These are phyloP conservation scores for Aristolochia contorta DNA, from an alignment of 164 flowering plant genomes.

Conservation along the genomic window DNA sequence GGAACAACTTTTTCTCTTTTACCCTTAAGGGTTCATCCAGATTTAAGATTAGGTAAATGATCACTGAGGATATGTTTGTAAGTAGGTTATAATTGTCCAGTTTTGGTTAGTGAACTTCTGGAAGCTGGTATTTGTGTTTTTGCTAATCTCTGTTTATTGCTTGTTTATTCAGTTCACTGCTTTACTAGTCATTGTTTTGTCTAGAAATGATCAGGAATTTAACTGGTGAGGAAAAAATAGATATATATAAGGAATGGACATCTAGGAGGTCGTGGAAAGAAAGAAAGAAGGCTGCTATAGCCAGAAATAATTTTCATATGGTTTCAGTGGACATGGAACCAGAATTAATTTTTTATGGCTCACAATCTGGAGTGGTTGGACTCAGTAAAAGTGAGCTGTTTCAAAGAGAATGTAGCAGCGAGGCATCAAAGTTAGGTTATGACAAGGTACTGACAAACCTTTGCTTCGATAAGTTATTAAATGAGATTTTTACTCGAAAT, in stretches of 20 bases:
- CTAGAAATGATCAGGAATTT: constrained; percentile 24
- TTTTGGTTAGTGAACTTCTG: background rate
- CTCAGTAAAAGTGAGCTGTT: too few species aligned
- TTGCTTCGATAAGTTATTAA: too few species aligned
- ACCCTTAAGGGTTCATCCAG: constrained; percentile 30
- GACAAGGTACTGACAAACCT: too few species aligned
- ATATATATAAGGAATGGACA: constrained; percentile 62
- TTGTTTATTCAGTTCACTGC: constrained; percentile 3
- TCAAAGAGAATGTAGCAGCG: too few species aligned
- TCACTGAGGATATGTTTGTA: background rate
- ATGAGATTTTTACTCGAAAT: too few species aligned
- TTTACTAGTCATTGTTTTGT: constrained; percentile 15
- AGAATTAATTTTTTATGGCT: background rate
- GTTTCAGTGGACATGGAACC: constrained; percentile 32
- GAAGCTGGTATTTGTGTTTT: background rate
- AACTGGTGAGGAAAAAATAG: constrained; percentile 24
- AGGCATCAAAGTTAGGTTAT: too few species aligned
- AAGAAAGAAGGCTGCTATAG: constrained; percentile 53
- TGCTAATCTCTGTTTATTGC: background rate
- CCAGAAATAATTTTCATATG: constrained; percentile 20
- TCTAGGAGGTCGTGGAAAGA: constrained; percentile 73
- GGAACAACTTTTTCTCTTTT: constrained; percentile 70
- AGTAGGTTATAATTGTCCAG: constrained; percentile 4
- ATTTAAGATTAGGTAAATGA: constrained; percentile 24
- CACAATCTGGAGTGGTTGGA: too few species aligned